Evolutionary conservation across 805 yeast species (phyloP), one percentile per base, ranked within the genome.

Genomic region (Barnettozyma californica): DNA sequence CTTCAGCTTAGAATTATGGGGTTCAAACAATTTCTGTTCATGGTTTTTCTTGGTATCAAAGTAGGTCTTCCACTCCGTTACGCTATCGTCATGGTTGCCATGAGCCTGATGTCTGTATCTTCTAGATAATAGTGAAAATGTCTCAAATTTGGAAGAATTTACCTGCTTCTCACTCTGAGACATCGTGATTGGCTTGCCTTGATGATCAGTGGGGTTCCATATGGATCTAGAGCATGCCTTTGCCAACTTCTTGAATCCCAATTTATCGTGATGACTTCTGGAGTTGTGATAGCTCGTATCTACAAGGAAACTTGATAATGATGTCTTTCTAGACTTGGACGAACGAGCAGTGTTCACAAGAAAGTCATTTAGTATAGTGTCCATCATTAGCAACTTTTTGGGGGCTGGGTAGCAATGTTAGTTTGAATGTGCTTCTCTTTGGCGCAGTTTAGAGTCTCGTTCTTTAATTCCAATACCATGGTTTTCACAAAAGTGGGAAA

Each of bases 171-270:
- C 33, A 11, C 25, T 27, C 9, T 38, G 46, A 10, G 48, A 19
- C 31, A 31, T 27, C 23, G 48, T 16, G n/a, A 25, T 18, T 9
- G 23, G 23, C 14, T 40, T 45, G 14, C 34, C 19, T 29, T 40
- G 31, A 31, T 14, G 25, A 2, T 37, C 46, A 21, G 25, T 43
- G 45, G 50, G 47, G n/a, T 41, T 37, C 42, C 52, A 45, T 20
- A 54, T 33, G 3, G 55, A 51, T 18, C 40, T 46, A 20, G 52
- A 49, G 20, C 52, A 48, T 1, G 49, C 53, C 34, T 39, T 56
- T 7, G 60, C 60, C 5, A 56, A 21, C 35, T 48, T 54, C 45
- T 53, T 54, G 20, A 54, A 14, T 2, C 58, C 48, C 16, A 50
- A 20, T 37, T 44, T 54, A 11, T 53, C 59, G 14, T 41, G 48